These are phyloP conservation scores for Orbilia brochopaga DNA, from an alignment of 2,329 filamentous ascomycete genomes.

Conservation along the genomic window DNA sequence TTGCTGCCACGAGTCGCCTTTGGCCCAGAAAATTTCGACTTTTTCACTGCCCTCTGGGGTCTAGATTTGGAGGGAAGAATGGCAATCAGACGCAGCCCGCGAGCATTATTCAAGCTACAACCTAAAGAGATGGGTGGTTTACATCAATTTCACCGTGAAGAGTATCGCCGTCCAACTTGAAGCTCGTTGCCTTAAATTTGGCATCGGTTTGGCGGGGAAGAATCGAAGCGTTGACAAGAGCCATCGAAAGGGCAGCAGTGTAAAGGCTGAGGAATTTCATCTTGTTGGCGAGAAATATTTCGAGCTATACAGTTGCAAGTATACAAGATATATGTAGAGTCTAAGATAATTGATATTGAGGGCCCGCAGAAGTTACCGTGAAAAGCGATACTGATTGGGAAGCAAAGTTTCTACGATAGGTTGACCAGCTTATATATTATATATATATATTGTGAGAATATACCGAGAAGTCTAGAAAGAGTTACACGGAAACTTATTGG, in stretches of 20 bases:
- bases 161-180: background rate
- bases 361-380: too few relatives aligned
- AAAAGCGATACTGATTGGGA: too few relatives aligned
- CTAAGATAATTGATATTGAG: too few relatives aligned
- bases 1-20: constrained; percentile 11
- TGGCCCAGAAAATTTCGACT: constrained; percentile 18
- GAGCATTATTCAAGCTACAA: constrained; percentile 4
- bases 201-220: constrained; percentile 10
- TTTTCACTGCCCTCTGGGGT: constrained; percentile 11
- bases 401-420: too few relatives aligned
- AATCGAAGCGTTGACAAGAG: constrained; percentile 9
- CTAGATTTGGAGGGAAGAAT: background rate
- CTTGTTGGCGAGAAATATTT: background rate
- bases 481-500: too few relatives aligned
- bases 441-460: too few relatives aligned
- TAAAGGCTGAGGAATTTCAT: constrained; percentile 19
- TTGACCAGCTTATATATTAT: too few relatives aligned
- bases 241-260: constrained; percentile 15
- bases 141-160: constrained; percentile 18
- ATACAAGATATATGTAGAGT: too few relatives aligned
- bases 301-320: too few relatives aligned
- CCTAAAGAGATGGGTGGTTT: background rate
- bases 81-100: background rate
- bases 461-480: too few relatives aligned
- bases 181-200: constrained; percentile 11